Evolutionary conservation across 2,329 filamentous ascomycete genomes (phyloP), one percentile per base, ranked within the genome.

Genomic region (Colletotrichum sansevieriae): DNA sequence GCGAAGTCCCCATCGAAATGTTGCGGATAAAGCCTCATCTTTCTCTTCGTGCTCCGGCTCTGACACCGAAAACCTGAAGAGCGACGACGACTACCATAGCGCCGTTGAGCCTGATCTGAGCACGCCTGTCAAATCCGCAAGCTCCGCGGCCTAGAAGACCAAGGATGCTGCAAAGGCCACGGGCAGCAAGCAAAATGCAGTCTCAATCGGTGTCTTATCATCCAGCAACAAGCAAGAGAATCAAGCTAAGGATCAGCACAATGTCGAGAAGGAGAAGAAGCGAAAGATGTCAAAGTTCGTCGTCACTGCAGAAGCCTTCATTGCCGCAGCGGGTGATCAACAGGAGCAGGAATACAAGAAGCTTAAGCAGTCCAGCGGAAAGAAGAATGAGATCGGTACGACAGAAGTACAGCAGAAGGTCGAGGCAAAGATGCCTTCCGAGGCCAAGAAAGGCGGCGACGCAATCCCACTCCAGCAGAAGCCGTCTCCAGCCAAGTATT

Each of bases 101-200:
- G n/a, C 33, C 15, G 18, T 60, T 10, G 55, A 68, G 13, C n/a
- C 20, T n/a, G 65, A 65, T 22, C 39, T 68, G 18, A 15, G 62
- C 22, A 65, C 47, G 3, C 47, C 62, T 39, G 15, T 33, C 20
- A 55, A 51, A 7, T 13, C 47, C 22, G 22, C 47, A 46, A 18
- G 47, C 65, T 55, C n/a, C 25, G 11, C 25, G 43, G 49, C 18
- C 55, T 65, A 68, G 65, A 25, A 65, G 22, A 39, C 20, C 39
- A 12, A 56, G 33, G 18, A 15, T 47, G 15, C 29, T 33, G 33
- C 37, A 39, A 46, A 54, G 33, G 12, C 33, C 22, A n/a, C 37
- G 11, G 55, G 37, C 6, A 44, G 43, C 18, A 63, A 49, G 35
- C 25, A 15, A 2, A 33, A 49, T 15, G 12, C 43, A 9, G 13